phyloP scores from a whole-genome alignment of 768 basidiomycete genomes.

The Leucocoprinus sp. region DNA sequence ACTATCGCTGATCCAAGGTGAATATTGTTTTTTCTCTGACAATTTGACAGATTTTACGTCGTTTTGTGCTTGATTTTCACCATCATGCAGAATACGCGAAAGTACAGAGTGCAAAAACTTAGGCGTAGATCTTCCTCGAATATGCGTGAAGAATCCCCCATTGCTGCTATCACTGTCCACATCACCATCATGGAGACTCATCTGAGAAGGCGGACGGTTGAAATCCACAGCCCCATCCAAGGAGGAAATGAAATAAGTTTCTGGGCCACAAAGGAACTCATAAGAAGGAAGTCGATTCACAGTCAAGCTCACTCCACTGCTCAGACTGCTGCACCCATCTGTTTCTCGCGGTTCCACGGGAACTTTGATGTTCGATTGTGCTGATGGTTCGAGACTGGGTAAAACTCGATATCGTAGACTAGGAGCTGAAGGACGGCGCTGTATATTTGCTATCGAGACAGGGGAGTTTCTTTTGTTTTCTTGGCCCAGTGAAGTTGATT shows the following conservation, averaged over 20 bases:
- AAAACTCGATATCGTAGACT: neutral
- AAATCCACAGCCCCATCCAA: constrained; percentile 26
- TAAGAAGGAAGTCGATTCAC: neutral
- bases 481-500: neutral
- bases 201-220: constrained; percentile 33
- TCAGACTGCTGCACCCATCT: neutral
- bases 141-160: constrained; percentile 4
- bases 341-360: neutral
- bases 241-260: constrained; percentile 18
- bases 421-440: neutral
- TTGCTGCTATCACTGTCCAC: constrained; percentile 17
- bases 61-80: no score
- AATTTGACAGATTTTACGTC: neutral
- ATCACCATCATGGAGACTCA: constrained; percentile 17
- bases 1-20: constrained; percentile 34
- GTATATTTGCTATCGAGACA: neutral
- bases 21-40: neutral
- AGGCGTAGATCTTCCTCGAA: constrained; percentile 10
- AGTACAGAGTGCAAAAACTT: neutral
- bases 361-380: neutral
- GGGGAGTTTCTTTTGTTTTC: neutral
- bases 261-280: constrained; percentile 7
- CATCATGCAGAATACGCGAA: no score
- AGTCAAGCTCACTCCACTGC: neutral
- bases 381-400: neutral